Conservation (phyloP, 352 stramenopile genomes). For the Phytophthora aleatoria region DNA sequence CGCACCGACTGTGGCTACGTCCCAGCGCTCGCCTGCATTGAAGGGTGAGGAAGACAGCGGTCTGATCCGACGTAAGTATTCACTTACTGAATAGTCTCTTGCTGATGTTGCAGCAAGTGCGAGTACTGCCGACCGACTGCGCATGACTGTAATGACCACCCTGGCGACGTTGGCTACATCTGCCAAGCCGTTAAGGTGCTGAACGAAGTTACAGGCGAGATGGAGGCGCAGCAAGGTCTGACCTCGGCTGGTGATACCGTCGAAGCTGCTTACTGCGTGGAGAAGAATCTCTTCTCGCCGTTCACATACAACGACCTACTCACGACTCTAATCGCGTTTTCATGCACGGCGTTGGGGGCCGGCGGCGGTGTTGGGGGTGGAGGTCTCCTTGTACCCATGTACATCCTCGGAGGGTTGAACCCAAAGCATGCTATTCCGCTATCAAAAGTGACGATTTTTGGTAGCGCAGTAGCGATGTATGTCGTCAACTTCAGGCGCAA, state of each 20-base stretch:
- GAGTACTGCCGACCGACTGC: constrained; percentile 58
- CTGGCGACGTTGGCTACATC: constrained; percentile 53
- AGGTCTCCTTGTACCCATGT: constrained; percentile 96
- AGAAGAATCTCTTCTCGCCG: constrained; percentile 77
- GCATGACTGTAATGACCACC: constrained; percentile 51
- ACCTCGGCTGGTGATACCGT: constrained; percentile 37
- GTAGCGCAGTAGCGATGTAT: constrained; percentile 94
- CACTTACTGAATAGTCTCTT: neutral
- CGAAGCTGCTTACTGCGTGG: constrained; percentile 65
- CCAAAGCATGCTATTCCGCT: constrained; percentile 97
- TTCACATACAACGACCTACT: constrained; percentile 67
- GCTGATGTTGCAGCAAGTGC: constrained; percentile 41
- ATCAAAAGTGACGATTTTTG: constrained; percentile 97
- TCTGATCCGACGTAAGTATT: neutral
- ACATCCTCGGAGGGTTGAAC: constrained; percentile 92
- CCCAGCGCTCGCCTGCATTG: constrained; percentile 67
- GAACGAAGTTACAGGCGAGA: constrained; percentile 36
- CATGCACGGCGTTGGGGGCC: constrained; percentile 87
- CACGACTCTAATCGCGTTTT: constrained; percentile 70
- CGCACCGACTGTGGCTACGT: constrained; percentile 74
- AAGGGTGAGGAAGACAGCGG: constrained; percentile 38
- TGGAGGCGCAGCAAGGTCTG: constrained; percentile 32
- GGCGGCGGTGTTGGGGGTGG: constrained; percentile 92
- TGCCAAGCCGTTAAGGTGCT: constrained; percentile 47
- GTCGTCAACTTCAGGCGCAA: constrained; percentile 92